phyloP scores from a whole-genome alignment of 2,329 filamentous ascomycete species.

The Pseudogymnoascus sp. region DNA sequence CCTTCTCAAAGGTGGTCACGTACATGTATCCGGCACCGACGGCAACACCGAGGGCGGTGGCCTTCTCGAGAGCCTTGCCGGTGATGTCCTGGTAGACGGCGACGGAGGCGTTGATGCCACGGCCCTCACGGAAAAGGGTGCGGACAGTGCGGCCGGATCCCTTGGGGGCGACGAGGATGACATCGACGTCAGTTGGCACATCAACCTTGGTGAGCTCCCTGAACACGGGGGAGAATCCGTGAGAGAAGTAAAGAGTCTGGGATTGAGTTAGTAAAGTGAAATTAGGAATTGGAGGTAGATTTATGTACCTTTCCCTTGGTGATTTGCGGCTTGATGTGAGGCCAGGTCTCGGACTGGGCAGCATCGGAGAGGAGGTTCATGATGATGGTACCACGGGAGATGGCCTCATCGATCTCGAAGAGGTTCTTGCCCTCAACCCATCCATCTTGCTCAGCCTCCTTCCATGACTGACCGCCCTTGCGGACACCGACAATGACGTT shows the following conservation, averaged over 20 bases:
- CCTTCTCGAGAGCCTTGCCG: conserved; percentile 97
- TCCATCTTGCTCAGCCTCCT: conserved; percentile 93
- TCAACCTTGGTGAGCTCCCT: conserved; percentile 99
- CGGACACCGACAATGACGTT: conserved; percentile 99
- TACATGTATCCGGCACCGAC: conserved; percentile 98
- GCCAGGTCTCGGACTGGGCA: conserved; percentile 98
- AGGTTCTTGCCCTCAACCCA: conserved; percentile 99
- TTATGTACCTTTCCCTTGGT: conserved; percentile 88
- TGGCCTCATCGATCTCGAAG: conserved; percentile 96
- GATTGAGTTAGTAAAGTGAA: conserved; percentile 14
- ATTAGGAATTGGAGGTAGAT: not conserved
- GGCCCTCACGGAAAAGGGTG: conserved; percentile 97
- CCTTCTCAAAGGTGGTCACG: conserved; percentile 99
- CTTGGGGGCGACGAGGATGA: conserved; percentile 99
- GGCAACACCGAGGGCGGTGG: conserved; percentile 90
- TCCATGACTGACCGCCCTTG: conserved; percentile 97
- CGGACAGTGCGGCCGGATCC: conserved; percentile 97
- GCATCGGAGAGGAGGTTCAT: conserved; percentile 99
- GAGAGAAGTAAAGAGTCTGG: conserved; percentile 99
- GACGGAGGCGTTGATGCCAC: conserved; percentile 98
- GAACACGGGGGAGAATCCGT: conserved; percentile 99
- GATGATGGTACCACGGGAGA: conserved; percentile 84
- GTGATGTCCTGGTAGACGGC: conserved; percentile 98
- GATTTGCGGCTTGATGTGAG: conserved; percentile 93
- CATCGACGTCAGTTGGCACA: conserved; percentile 88